Evolutionary conservation across 1,139 yeast genomes (phyloP), one percentile per base, ranked within the genome.

Genomic region (Hemisphaericaspora xylofermentans): DNA sequence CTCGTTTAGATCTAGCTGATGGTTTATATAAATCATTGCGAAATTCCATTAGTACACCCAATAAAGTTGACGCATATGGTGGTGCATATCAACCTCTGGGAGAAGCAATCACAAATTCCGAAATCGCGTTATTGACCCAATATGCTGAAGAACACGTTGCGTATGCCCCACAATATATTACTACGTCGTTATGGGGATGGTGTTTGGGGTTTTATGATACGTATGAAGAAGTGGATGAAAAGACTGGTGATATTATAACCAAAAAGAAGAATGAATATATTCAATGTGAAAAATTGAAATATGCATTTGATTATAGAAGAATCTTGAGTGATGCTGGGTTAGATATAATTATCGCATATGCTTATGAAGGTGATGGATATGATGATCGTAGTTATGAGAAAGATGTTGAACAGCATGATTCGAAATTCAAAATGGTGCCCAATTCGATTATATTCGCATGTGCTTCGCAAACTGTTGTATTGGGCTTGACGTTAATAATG

Each of bases 1-100:
- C 74, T 6, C 81, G 73, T 50, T 55, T 71, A 4, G 79, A 76
- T 44, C 75, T 80, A 9, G 69, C 80, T 0, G 50, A 60, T 17
- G 85, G 84, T 2, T 56, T 80, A 18, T 78, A 76, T 52, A 61
- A 70, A 31, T 68, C 77, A 3, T 58, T 79, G 35, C 57, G 76
- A 30, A 52, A 53, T 22, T 62, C 73, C 7, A 76, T 68, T 18
- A 46, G 64, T 2, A 44, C 61, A 1, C 49, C 58, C 9, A n/a
- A 36, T 45, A 6, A 43, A 51, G 3, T 44, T 57, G 7, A 52
- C 48, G 9, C 50, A 35, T 16, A 33, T 17, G 35, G 21, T 19
- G 41, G 43, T 3, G 21, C 29, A 9, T 33, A 37, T 34, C 24
- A 25, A 15, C 33, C 38, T 9, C 34, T 37, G 31, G 46, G 48